These are phyloP conservation scores for Pseudomonodictys pantanalensis DNA, from an alignment of 495 filamentous ascomycete species.

Conservation along the genomic window DNA sequence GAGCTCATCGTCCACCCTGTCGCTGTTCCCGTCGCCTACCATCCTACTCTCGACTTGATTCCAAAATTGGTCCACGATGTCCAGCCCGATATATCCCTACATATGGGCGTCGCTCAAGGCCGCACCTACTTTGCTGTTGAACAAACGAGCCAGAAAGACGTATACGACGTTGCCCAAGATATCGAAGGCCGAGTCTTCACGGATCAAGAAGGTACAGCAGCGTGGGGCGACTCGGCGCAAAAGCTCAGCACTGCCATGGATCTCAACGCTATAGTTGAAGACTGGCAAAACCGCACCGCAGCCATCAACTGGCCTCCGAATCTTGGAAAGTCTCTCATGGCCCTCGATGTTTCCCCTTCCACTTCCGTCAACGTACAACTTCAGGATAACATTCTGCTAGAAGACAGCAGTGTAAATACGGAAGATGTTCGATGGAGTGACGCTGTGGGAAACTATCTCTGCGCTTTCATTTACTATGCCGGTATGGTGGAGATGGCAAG, in stretches of 20 bases:
- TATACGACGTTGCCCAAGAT: slow-evolving; percentile 33
- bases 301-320: background rate
- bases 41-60: slow-evolving; percentile 12
- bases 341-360: background rate
- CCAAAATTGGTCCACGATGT: slow-evolving; percentile 25
- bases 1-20: slow-evolving; percentile 20
- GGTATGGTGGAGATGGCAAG: slow-evolving; percentile 23
- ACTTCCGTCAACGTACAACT: background rate
- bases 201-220: slow-evolving; percentile 23
- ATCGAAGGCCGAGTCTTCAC: slow-evolving; percentile 27
- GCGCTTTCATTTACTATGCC: slow-evolving; percentile 38
- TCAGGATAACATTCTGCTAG: background rate
- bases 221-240: slow-evolving; percentile 29
- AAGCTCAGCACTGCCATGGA: slow-evolving; percentile 24
- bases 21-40: slow-evolving; percentile 33
- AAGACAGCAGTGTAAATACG: background rate
- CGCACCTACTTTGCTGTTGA: slow-evolving; percentile 36
- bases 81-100: slow-evolving; percentile 32
- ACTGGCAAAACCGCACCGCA: slow-evolving; percentile 7
- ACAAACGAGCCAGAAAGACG: slow-evolving; percentile 20
- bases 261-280: slow-evolving; percentile 23
- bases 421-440: slow-evolving; percentile 30
- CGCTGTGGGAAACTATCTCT: slow-evolving; percentile 38
- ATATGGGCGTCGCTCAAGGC: slow-evolving; percentile 35
- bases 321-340: background rate